A percentile compares a stretch with the other conserved stretches of the same genome.
Conservation (phyloP, 495 filamentous ascomycete species). For the Penicillium turbatum region DNA sequence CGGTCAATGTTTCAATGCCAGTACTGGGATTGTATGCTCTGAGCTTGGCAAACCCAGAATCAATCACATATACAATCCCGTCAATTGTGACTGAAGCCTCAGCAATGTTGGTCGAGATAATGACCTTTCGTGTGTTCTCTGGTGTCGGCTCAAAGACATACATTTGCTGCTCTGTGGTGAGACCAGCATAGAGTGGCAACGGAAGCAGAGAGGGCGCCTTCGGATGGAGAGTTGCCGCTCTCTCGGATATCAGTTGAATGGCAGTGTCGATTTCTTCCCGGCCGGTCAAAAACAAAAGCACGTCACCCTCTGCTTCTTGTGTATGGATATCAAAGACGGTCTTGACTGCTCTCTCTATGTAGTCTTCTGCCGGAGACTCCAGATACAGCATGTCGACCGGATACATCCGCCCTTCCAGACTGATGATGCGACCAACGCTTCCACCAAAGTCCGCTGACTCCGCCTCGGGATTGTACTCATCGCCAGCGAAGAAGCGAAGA, state of each 20-base stretch:
- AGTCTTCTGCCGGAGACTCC: slow-evolving; percentile 77
- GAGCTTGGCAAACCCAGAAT: slow-evolving; percentile 88
- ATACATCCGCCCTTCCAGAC: slow-evolving; percentile 85
- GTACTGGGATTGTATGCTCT: slow-evolving; percentile 82
- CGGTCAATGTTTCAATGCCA: slow-evolving; percentile 90
- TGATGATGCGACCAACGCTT: slow-evolving; percentile 69
- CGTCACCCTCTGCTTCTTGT: slow-evolving; percentile 81
- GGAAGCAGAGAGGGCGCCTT: slow-evolving; percentile 66
- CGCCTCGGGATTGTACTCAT: slow-evolving; percentile 35
- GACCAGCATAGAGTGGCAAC: slow-evolving; percentile 82
- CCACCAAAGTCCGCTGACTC: slow-evolving; percentile 39
- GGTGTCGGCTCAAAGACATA: slow-evolving; percentile 87
- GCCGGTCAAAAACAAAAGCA: slow-evolving; percentile 88
- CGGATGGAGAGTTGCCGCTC: slow-evolving; percentile 67
- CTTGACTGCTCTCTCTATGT: slow-evolving; percentile 79
- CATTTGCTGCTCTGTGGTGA: slow-evolving; percentile 86
- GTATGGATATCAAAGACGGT: slow-evolving; percentile 91
- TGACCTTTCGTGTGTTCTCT: slow-evolving; percentile 82
- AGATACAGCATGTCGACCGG: slow-evolving; percentile 87
- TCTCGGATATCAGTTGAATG: slow-evolving; percentile 73
- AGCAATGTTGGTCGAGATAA: slow-evolving; percentile 94
- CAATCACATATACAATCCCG: slow-evolving; percentile 88
- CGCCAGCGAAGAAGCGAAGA: slow-evolving; percentile 69
- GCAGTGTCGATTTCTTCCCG: slow-evolving; percentile 88
- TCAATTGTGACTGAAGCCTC: slow-evolving; percentile 95